Base-by-base conservation (phyloP, 2,329 filamentous ascomycete species). In the Colletotrichum cordylinicola region DNA sequence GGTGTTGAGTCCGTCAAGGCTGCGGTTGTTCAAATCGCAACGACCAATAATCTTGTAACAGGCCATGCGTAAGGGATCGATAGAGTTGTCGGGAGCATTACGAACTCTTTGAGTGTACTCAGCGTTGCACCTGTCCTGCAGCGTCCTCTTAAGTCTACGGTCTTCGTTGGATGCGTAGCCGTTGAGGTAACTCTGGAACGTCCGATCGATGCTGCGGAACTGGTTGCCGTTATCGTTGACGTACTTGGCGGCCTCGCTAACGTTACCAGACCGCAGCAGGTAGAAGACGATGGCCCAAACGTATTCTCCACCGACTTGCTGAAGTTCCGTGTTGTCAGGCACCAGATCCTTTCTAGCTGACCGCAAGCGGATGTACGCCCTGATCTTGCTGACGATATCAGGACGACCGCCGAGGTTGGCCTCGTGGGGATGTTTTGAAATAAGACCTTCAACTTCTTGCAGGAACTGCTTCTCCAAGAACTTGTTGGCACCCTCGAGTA, bases 31-130 rank as follows among this genome's bases (percentile, higher is more conserved):
- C 31, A 94, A 86, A 80, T 94, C 93, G 79, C 92, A 93, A 61
- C 93, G 95, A 61, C 98, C 97, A 80, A 99, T 94, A 77, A 99
- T 93, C 89, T 99, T 98, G 90, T 98, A 98, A 84, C 97, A 98
- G 64, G 96, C 96, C 92, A 98, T 96, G 70, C 96, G 93, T 87
- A 98, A 99, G 31, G 97, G 97, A 83, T 99, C 97, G 78, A 98
- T 93, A 2, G 95, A 94, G 82, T 96, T 94, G 74, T 97, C 95
- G 1, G 95, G 94, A 1, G 95, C 95, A 80, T 98, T 95, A 78
- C 95, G 93, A 31, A 93, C 91, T 61, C 96, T 93, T 83, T 98
- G 95, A 67, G 94, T 94, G 84, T 98, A 98, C 82, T 98, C 96
- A 78, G 94, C 95, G 79, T 94, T 94, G 85, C 98, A 98, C 78